A percentile compares a stretch with the other conserved stretches of the same genome.
These are phyloP conservation scores for Coccomyxa subellipsoidea DNA, from an alignment of 163 green algal genomes.

Conservation along the genomic window DNA sequence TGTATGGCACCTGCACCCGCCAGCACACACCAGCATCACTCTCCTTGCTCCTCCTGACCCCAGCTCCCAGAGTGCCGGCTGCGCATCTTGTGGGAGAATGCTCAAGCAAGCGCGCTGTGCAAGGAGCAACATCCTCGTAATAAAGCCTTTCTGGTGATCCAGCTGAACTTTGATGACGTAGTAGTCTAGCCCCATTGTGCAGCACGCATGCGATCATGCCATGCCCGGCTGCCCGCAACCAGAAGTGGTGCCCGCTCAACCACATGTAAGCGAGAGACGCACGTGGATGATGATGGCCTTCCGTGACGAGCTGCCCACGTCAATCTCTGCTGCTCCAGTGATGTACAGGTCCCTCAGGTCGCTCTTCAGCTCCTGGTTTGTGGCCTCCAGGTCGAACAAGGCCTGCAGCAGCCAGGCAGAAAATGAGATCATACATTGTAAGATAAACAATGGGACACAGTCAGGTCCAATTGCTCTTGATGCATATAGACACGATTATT, in stretches of 20 bases:
- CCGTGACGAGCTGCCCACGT: constrained; percentile 70
- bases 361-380: constrained; percentile 97
- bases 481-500: too few species aligned
- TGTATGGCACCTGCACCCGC: constrained; percentile 83
- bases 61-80: too few species aligned
- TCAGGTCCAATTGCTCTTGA: not conserved
- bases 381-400: constrained; percentile 98
- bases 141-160: not conserved
- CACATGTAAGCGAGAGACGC: too few species aligned
- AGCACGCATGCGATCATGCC: too few species aligned
- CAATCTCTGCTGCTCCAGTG: constrained; percentile 90
- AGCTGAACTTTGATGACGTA: not conserved
- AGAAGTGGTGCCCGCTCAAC: too few species aligned
- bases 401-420: constrained; percentile 70
- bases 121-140: too few species aligned
- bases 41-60: not conserved
- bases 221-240: too few species aligned
- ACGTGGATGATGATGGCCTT: constrained; percentile 97
- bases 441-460: not conserved
- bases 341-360: constrained; percentile 99
- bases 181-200: too few species aligned
- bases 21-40: too few species aligned
- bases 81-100: not conserved
- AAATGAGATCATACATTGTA: not conserved
- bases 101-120: not conserved